Conservation (phyloP, 306 rosid genomes). For the Acacia crassicarpa region DNA sequence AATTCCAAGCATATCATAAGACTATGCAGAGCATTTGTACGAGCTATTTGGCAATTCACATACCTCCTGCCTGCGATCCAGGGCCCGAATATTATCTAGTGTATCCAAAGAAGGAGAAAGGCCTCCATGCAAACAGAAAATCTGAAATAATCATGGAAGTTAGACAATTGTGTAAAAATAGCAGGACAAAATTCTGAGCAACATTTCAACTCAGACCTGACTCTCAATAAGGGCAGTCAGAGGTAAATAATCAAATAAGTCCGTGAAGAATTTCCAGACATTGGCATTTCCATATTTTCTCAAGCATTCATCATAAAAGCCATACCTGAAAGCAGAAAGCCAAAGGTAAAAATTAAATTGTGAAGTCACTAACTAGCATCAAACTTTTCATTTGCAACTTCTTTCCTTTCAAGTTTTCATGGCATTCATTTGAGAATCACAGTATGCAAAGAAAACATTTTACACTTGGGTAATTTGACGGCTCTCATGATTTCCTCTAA, state of each 20-base stretch:
- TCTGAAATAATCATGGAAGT: slow-evolving; percentile 46
- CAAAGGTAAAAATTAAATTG: slow-evolving; percentile 27
- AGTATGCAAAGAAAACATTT: slow-evolving; percentile 25
- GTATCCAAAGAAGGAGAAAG: slow-evolving; percentile 98
- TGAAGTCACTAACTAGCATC: slow-evolving; percentile 3
- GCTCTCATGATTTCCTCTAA: slow-evolving; percentile 96
- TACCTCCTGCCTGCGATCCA: slow-evolving; percentile 98
- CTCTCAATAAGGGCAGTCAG: slow-evolving; percentile 97
- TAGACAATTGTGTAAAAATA: slow-evolving; percentile 35
- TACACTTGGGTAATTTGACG: slow-evolving; percentile 99
- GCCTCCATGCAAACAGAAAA: slow-evolving; percentile 98
- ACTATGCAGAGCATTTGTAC: slow-evolving; percentile 17
- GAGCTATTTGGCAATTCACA: slow-evolving; percentile 18
- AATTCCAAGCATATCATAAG: slow-evolving; percentile 15
- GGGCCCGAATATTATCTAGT: slow-evolving; percentile 83
- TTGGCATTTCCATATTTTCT: slow-evolving; percentile 98
- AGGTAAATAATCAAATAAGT: slow-evolving; percentile 93
- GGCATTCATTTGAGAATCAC: slow-evolving; percentile 25
- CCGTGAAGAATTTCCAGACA: slow-evolving; percentile 94
- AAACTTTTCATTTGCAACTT: not conserved
- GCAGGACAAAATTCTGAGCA: slow-evolving; percentile 14
- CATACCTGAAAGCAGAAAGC: slow-evolving; percentile 68
- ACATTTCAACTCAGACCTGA: slow-evolving; percentile 67
- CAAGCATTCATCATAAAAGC: slow-evolving; percentile 97
- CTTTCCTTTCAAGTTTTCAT: not conserved